phyloP scores from a whole-genome alignment of 2,329 filamentous ascomycete species.

The Ceratocystis albifundus region DNA sequence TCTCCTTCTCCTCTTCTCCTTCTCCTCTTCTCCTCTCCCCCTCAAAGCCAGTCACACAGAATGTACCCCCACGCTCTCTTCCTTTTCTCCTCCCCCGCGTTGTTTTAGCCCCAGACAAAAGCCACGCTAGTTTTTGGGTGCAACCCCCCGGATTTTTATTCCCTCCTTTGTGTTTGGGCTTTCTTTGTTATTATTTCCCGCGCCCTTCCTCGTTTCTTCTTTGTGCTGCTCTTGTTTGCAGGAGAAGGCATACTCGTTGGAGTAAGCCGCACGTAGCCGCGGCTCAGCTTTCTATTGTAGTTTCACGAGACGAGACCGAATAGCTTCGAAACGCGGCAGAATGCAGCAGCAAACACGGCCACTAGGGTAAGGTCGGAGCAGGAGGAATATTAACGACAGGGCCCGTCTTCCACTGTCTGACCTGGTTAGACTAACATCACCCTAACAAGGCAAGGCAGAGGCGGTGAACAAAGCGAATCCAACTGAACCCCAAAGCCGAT shows the following conservation, averaged over 20 bases:
- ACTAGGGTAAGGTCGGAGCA: too few relatives aligned
- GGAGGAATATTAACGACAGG: too few relatives aligned
- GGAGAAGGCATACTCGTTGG: too few relatives aligned
- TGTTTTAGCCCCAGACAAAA: slow-evolving; percentile 30
- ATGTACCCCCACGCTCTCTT: slow-evolving; percentile 39
- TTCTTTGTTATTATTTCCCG: background rate
- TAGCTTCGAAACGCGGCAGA: background rate
- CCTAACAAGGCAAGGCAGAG: too few relatives aligned
- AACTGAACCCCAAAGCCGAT: too few relatives aligned
- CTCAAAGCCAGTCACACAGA: background rate
- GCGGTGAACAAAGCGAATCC: too few relatives aligned
- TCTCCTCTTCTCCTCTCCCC: too few relatives aligned
- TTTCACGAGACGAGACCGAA: background rate
- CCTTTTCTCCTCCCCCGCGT: slow-evolving; percentile 33
- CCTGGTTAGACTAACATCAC: too few relatives aligned
- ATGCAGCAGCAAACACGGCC: too few relatives aligned
- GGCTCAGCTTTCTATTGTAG: too few relatives aligned
- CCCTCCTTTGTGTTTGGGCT: background rate
- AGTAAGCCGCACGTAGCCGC: too few relatives aligned
- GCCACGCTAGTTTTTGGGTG: background rate
- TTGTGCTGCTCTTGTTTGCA: background rate
- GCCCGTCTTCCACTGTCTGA: too few relatives aligned
- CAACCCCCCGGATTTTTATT: background rate
- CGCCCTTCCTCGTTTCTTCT: background rate
- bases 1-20: background rate